Base-by-base conservation (phyloP, 2,329 filamentous ascomycete genomes). In the Verticillium alfalfae region DNA sequence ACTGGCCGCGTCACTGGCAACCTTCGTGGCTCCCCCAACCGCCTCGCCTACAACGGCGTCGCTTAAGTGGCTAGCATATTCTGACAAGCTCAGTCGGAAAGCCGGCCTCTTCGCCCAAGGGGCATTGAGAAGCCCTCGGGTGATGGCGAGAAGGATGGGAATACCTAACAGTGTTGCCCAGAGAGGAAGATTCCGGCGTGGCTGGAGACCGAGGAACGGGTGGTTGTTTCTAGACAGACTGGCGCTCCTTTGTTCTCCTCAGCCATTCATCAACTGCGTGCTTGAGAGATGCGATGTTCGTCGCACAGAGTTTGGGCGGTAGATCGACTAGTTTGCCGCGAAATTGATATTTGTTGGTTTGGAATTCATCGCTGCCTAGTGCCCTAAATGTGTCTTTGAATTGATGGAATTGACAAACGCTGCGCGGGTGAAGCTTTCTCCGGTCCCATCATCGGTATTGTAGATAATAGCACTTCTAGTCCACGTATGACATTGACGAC, bases 1-100 rank as follows among this genome's bases (percentile, higher is more conserved):
- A 75, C 73, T 66, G 73, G 72, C 55, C 72, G 72, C 62, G 73
- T 81, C 61, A 69, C 68, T 5, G 70, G 71, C 55, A 63, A 66
- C 62, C 66, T 76, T 0, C 63, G 60, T 36, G 72, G 75, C 54
- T 80, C 75, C 41, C 71, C 73, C 41, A 84, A 84, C 70, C 65
- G 77, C 64, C 70, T 84, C 63, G 77, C 74, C 36, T 83, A 79
- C 72, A 84, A 84, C 65, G 80, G 79, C 8, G 57, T 60, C 39
- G 58, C 49, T 45, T 59, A 59, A 59, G 34, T 34, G 45, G 45
- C 18, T n/a, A 26, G 10, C 45, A 9, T 7, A 18, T 18, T 18
- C 45, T 22, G 18, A 26, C 45, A 52, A 52, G n/a, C 45, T 13
- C 18, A 52, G 45, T n/a, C 45, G 2, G 45, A 41, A 16, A n/a